Evolutionary conservation across 768 basidiomycete genomes (phyloP), one percentile per base, ranked within the genome.

Genomic region (Collybia sp.): DNA sequence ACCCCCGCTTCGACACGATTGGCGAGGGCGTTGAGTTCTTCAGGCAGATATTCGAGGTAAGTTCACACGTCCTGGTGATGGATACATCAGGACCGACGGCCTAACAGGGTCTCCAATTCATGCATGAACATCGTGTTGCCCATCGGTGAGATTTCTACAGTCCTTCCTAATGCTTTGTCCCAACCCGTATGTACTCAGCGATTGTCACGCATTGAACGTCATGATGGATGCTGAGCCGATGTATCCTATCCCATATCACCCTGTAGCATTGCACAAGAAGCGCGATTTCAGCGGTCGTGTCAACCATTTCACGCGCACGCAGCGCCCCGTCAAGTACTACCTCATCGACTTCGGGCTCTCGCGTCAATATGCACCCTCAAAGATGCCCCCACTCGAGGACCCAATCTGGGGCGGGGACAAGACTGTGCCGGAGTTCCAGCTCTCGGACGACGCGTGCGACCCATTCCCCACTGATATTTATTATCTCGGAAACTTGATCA

Each of bases 381-480:
- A 63, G 6, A 50, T 45, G 0, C 44, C 64, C 0, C 63, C 65
- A 0, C 49, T 55, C 0, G 66, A 64, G 32, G 19, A 46, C 8
- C 64, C 67, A 0, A 59, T 68, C 1, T 53, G 54, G 35, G 72
- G 74, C 1, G 72, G 61, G 2, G 70, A 76, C 53, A 71, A 63
- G 47, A 53, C 65, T 2, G 65, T 66, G 0, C 68, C 67, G 2
- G 69, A 71, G 39, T 63, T 65, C 33, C 53, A 58, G 19, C 54
- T 50, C 12, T 49, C 56, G 2, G 34, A 49, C 2, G 45, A 51
- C 1, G 55, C 56, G 11, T 48, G 59, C 19, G 46, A 69, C 47
- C 62, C 66, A 0, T 71, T 71, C 20, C 51, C 62, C 1, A 65
- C 62, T 0, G 70, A 72, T 32, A 49, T 71, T 11, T 72, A 68